Evolutionary conservation across 345 rosid genomes (phyloP), one percentile per base, ranked within the genome.

Genomic region (Geranium rotundifolium): DNA sequence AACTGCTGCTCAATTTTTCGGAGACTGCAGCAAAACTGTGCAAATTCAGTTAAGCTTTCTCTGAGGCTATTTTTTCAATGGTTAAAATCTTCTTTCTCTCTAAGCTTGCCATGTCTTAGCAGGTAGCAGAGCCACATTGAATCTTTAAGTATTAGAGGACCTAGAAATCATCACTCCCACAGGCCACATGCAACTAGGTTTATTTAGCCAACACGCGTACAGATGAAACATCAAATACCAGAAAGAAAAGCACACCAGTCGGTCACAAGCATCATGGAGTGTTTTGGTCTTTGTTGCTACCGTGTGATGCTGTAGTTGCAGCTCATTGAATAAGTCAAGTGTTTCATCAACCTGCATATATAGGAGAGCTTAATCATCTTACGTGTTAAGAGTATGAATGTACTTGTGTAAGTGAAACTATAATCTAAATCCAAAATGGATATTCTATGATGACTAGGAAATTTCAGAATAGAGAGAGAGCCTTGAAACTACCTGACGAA

Each of bases 271-370:
- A 75, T 92, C 98, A 66, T 92, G 98, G 74, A 92, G 96, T 68
- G 97, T 92, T 81, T 92, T 92, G 59, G 98, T 92, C 79, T 92
- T 92, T 71, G 91, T 89, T n/a, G 89, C 89, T 61, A 92, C 98
- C 0, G 86, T 87, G 68, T 89, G 96, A 77, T 92, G 97, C 67
- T 92, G 98, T 73, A 85, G 77, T 70, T 92, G 95, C 56, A 87
- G 74, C 52, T 85, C 85, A 68, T 82, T 85, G 77, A 89, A 92
- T 68, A 89, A 79, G 77, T 85, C 88, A 20, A 92, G 81, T 34
- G 98, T 89, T 65, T 84, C 91, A 85, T 92, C 98, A 65, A 87
- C 98, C 95, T 92, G 73, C 75, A 62, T 16, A 69, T 7, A 69
- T 65, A 16, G 54, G 52, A 46, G 52, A 46, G 52, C 52, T 46